Conservation (phyloP, 1,284 basidiomycete genomes). For the Moesziomyces globuligerus region DNA sequence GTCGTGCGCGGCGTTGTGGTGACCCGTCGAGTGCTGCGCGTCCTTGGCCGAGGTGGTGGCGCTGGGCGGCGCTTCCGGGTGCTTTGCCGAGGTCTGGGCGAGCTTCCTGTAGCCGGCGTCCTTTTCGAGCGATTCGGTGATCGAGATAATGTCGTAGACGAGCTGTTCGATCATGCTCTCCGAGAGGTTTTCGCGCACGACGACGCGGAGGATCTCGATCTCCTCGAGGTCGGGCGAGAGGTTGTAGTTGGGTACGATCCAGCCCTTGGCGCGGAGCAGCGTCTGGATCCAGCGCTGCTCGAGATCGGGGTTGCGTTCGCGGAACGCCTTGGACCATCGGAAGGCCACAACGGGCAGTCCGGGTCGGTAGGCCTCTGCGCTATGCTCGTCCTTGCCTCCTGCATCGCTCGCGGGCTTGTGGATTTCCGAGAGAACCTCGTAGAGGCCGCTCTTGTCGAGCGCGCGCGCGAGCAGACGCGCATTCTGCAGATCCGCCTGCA, state of each 20-base stretch:
- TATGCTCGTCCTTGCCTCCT: slow-evolving; percentile 53
- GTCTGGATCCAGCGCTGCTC: slow-evolving; percentile 90
- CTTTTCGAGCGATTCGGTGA: slow-evolving; percentile 55
- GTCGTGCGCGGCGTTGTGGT: slow-evolving; percentile 34
- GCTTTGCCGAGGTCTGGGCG: slow-evolving; percentile 21
- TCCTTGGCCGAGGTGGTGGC: slow-evolving; percentile 8
- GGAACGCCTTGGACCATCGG: slow-evolving; percentile 77
- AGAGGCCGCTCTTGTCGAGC: slow-evolving; percentile 82
- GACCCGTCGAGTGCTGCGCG: slow-evolving; percentile 1
- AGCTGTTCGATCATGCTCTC: slow-evolving; percentile 63
- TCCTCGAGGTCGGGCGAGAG: slow-evolving; percentile 53
- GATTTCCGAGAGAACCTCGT: slow-evolving; percentile 71
- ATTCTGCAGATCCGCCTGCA: slow-evolving; percentile 79
- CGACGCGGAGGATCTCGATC: slow-evolving; percentile 63
- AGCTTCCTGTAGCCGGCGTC: slow-evolving; percentile 26
- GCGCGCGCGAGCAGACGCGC: slow-evolving; percentile 82
- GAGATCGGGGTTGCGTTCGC: slow-evolving; percentile 52
- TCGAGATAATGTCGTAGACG: slow-evolving; percentile 61
- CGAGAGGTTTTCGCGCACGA: slow-evolving; percentile 60
- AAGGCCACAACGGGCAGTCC: slow-evolving; percentile 92
- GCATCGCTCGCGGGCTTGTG: slow-evolving; percentile 60
- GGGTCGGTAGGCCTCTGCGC: slow-evolving; percentile 74
- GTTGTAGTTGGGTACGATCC: slow-evolving; percentile 70
- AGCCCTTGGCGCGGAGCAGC: slow-evolving; percentile 79
- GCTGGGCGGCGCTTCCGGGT: slow-evolving; percentile 4